Percentiles rank a stretch among this genome's conserved stretches.
phyloP scores from a whole-genome alignment of 306 rosid genomes.

The Medicago truncatula region MtrunA17r5.0-ANR NC_053043.1:10291001-10291500 shows the following conservation, averaged over 20 bases:
- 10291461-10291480: neutral
- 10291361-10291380: slow-evolving; percentile 23
- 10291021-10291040: slow-evolving; percentile 24
- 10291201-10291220: neutral
- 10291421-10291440: neutral
- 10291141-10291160: slow-evolving; percentile 14
- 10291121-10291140: slow-evolving; percentile 9
- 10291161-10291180: neutral
- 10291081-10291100: slow-evolving; percentile 20
- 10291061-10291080: neutral
- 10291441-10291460: slow-evolving; percentile 1
- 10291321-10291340: neutral
- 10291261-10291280: neutral
- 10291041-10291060: slow-evolving; percentile 1
- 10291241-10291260: neutral
- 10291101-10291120: slow-evolving; percentile 21
- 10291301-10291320: neutral
- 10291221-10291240: neutral
- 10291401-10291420: neutral
- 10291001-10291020: slow-evolving; percentile 27
- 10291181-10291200: neutral
- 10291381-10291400: neutral
- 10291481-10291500: neutral
- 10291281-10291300: neutral
- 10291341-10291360: slow-evolving; percentile 13